A percentile compares a stretch with the other conserved stretches of the same genome.
Evolutionary conservation across 73 alveolate genomes (phyloP).

Genomic region (Stentor coeruleus): DNA sequence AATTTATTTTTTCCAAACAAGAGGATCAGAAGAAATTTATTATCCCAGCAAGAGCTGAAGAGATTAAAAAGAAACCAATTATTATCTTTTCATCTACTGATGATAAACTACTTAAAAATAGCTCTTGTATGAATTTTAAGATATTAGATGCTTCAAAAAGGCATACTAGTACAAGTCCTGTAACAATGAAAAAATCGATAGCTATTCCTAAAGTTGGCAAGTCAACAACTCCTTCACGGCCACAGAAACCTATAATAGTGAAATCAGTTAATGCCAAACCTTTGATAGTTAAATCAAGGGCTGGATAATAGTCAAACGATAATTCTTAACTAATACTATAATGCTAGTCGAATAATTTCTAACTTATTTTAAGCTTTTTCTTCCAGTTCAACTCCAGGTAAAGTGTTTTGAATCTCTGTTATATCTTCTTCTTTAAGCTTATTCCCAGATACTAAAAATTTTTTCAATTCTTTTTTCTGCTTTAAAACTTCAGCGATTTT

Average conservation of each 20-base stretch:
- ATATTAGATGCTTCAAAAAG: neutral
- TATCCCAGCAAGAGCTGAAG: too few relatives aligned
- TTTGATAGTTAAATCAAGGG: neutral
- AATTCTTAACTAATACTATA: neutral
- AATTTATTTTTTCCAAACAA: neutral
- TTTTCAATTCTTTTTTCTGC: slow-evolving; percentile 12
- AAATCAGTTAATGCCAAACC: neutral
- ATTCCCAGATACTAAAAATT: too few relatives aligned
- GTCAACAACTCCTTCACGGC: neutral
- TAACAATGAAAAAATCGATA: neutral
- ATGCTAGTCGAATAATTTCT: neutral
- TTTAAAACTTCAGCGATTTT: neutral
- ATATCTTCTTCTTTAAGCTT: neutral
- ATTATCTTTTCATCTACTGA: neutral
- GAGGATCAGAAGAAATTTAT: too few relatives aligned
- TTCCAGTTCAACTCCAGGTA: neutral
- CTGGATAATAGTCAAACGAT: neutral
- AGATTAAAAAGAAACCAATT: neutral
- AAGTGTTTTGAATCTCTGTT: neutral
- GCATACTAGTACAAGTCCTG: neutral
- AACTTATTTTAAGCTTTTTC: neutral
- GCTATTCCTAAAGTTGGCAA: neutral
- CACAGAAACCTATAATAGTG: neutral
- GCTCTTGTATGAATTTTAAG: neutral
- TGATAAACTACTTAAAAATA: neutral